phyloP scores from a whole-genome alignment of 208 protist genomes.

The Wallacemonas sp. region DNA sequence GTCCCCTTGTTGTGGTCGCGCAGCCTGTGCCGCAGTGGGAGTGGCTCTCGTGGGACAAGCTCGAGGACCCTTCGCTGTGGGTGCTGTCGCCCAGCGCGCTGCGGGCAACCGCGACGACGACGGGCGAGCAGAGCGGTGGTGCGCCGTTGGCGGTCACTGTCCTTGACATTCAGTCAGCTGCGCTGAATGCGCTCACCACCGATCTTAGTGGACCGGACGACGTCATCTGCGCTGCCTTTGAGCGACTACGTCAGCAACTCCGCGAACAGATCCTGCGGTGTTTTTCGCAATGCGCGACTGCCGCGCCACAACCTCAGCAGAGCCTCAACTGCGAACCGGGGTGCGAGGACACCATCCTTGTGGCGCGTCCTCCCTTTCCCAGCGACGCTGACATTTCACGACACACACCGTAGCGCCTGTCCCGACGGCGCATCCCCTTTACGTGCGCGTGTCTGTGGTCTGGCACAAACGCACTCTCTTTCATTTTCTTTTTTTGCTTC shows the following conservation, averaged over 20 bases:
- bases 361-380: not conserved
- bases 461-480: not conserved
- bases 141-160: not conserved
- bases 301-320: too few relatives aligned
- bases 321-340: not conserved
- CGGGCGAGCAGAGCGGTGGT: not conserved
- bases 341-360: not conserved
- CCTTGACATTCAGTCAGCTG: not conserved
- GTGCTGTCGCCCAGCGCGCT: not conserved
- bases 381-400: not conserved
- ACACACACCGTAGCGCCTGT: not conserved
- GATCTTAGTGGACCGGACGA: not conserved
- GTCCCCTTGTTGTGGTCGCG: not conserved
- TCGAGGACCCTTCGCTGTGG: not conserved
- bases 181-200: not conserved
- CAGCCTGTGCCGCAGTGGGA: slow-evolving; percentile 6
- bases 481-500: slow-evolving; percentile 7
- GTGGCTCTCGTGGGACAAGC: not conserved
- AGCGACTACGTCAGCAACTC: not conserved
- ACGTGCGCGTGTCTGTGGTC: too few relatives aligned
- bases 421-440: not conserved
- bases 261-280: not conserved
- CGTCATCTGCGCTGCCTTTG: not conserved
- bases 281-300: not conserved
- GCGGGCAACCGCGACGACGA: not conserved